phyloP scores from a whole-genome alignment of 441 rosid genomes.

The Sinapis alba region DNA sequence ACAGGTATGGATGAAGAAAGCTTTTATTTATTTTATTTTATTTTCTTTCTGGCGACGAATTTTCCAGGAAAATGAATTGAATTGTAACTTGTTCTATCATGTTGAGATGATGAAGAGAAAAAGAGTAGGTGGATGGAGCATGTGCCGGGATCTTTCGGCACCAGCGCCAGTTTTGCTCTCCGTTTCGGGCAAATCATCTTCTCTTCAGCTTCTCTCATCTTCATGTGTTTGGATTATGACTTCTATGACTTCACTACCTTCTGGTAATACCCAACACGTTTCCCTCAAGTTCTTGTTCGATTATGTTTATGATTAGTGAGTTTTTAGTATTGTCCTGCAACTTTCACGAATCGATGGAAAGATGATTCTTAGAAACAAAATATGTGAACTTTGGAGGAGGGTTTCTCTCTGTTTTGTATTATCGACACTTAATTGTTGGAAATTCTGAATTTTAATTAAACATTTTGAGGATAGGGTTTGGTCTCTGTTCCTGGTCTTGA shows the following conservation, averaged over 20 bases:
- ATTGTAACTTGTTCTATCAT: not conserved
- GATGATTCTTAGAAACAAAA: slow-evolving; percentile 2
- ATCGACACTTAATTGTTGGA: not conserved
- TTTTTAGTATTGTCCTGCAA: not conserved
- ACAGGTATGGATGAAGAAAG: slow-evolving; percentile 25
- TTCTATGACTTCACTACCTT: slow-evolving; percentile 65
- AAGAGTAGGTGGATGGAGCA: slow-evolving; percentile 29
- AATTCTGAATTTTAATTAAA: not conserved
- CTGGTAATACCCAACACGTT: slow-evolving; percentile 45
- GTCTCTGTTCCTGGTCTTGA: slow-evolving; percentile 2
- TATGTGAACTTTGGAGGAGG: not conserved
- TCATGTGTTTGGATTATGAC: slow-evolving; percentile 61
- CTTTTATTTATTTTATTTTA: not conserved
- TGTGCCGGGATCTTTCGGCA: slow-evolving; percentile 72
- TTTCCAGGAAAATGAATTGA: slow-evolving; percentile 18
- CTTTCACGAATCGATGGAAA: not conserved
- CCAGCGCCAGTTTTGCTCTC: slow-evolving; percentile 76
- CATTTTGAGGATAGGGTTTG: not conserved
- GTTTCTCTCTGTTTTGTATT: not conserved
- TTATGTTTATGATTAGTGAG: not conserved
- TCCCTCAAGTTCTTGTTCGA: not conserved
- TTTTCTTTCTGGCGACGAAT: not conserved
- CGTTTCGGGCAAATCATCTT: slow-evolving; percentile 67
- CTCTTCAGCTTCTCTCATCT: slow-evolving; percentile 63
- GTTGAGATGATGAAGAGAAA: slow-evolving; percentile 28